Base-by-base conservation (phyloP, 2,329 filamentous ascomycete species). In the Ascochyta rabiei region DNA sequence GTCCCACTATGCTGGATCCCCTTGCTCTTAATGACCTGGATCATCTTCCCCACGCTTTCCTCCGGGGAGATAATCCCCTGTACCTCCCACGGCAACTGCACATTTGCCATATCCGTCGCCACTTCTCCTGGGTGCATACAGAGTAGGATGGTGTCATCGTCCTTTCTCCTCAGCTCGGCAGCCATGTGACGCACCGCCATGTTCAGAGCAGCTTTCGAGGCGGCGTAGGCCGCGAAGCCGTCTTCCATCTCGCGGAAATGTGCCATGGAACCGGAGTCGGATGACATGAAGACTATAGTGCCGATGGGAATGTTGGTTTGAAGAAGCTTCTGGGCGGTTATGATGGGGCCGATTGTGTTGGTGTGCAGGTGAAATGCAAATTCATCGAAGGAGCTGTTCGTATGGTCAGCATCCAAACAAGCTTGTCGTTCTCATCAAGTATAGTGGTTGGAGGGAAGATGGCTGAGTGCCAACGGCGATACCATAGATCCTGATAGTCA, bases 61-160 rank as follows among this genome's bases (percentile, higher is more conserved):
- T 80, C 73, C 0, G 80, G 73, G 4, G 75, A 77, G 55, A 84
- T 83, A 56, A 81, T 78, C 2, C 81, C 82, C 39, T 81, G 76
- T 8, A 84, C 77, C 37, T 82, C 76, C 81, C 81, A 84, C 0
- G 75, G 74, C 13, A 83, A 58, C 21, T 80, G 73, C 33, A 83
- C 75, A 49, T 82, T 81, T 5, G 79, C 77, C 81, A 84, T 84
- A 56, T 84, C 82, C 66, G 81, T 85, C 35, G 75, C 73, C 1
- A 86, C 83, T 64, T 85, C 83, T 6, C 83, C 83, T 0, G 83
- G 83, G 71, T 86, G 83, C 68, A 85, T 75, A 6, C 82, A 82
- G 31, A 85, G 63, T 6, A 86, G 75, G 16, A 80, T 76, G 0
- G 81, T 82, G 40, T 76, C 69, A 43, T 77, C 77, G 28, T 78